phyloP scores from a whole-genome alignment of 495 filamentous ascomycete genomes.

The Lasiosphaeriaceae sp. region DNA sequence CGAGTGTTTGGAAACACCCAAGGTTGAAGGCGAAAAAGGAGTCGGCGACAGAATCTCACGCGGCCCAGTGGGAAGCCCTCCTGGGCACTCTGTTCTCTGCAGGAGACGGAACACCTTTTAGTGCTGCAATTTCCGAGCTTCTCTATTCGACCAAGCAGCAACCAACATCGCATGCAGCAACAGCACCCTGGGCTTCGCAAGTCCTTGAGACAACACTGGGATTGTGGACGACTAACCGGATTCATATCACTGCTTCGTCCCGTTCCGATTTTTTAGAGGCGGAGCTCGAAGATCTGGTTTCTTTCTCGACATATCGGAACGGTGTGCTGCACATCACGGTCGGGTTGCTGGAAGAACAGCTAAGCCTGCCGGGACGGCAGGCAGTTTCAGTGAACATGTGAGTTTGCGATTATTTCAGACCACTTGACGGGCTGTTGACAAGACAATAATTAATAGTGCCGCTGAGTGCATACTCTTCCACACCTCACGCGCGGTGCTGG shows the following conservation, averaged over 20 bases:
- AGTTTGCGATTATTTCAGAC: neutral
- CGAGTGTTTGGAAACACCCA: conserved; percentile 4
- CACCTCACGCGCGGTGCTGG: conserved; percentile 7
- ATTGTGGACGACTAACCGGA: conserved; percentile 10
- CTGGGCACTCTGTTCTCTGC: neutral
- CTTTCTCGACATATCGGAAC: conserved; percentile 7
- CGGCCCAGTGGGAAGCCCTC: neutral
- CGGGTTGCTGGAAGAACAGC: conserved; percentile 8
- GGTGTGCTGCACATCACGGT: conserved; percentile 3
- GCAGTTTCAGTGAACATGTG: neutral
- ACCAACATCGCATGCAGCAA: neutral
- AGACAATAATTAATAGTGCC: neutral
- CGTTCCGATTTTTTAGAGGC: conserved; percentile 7
- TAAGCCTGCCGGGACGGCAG: conserved; percentile 2
- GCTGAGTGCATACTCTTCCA: conserved; percentile 19
- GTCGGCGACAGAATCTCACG: neutral
- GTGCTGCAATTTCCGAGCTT: neutral
- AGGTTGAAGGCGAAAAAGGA: neutral
- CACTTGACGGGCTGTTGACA: no score
- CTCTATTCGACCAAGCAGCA: conserved; percentile 4
- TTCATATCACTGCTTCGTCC: conserved; percentile 5
- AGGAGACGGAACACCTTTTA: neutral
- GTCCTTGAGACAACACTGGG: conserved; percentile 8
- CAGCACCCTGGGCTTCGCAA: neutral
- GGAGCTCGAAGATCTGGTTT: conserved; percentile 7